Base-by-base conservation (phyloP, 768 basidiomycete species). In the Lactarius indigo region DNA sequence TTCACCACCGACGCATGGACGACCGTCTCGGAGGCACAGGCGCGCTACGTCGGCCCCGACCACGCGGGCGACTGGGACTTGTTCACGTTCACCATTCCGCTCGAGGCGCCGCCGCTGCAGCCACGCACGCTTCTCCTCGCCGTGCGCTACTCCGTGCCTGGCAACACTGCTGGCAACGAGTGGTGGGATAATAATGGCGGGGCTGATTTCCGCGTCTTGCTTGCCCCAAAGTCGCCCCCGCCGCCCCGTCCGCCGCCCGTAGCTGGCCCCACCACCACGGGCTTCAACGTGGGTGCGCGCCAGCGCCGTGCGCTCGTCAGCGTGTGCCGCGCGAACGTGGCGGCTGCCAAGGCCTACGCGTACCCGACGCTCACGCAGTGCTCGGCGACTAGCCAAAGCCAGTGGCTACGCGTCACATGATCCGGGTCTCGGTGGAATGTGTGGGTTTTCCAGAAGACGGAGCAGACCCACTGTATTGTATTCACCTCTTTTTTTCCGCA, bases 1-100 rank as follows among this genome's bases (percentile, higher is more conserved):
- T 85, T 83, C 74, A 84, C 84, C 4, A 72, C 81, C 57, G 84
- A 85, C 69, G 75, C 78, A 73, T 85, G 84, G 84, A 78, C 80
- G 71, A 85, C 84, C 8, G 79, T 79, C 6, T 79, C 76, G 30
- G 84, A 85, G 69, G 80, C 82, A 12, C 54, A 26, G 5, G 64
- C 59, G 33, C 54, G 44, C 2, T 60, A 65, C 59, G 30, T 13
- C 1, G 57, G 47, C 20, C 23, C 47, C 23, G 26, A 50, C 3
- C 10, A 4, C 18, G 3, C 20, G 44, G 54, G 2, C 23, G 31
- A 26, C 28, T 39, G 66, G 63, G 66, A 65, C 58, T 18, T 41
- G 3, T 68, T 66, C 55, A 39, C 42, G 10, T 68, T 68, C 58
- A 60, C 54, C 6, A 60, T 65, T 5, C 44, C 66, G 39, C 52